These are phyloP conservation scores for Spirogloea muscicola DNA, from an alignment of 139 green algal genomes.

Conservation along the genomic window DNA sequence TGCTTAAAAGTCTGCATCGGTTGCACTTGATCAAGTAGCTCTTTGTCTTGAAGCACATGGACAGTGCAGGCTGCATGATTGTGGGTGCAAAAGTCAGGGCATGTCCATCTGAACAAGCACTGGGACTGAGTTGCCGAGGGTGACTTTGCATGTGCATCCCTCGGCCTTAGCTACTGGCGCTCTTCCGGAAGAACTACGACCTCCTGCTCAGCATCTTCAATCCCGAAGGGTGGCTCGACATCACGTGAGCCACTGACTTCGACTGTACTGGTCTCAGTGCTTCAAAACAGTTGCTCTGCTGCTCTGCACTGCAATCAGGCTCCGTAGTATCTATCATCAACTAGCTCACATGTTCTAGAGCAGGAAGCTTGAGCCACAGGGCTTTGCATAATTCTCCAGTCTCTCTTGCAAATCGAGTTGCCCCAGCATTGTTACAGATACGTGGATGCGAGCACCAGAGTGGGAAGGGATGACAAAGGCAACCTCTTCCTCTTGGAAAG, in stretches of 20 bases:
- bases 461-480: conserved; percentile 72
- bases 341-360: neutral
- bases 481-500: conserved; percentile 65
- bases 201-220: conserved; percentile 85
- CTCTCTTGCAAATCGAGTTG: neutral
- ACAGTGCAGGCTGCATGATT: too few species aligned
- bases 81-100: too few species aligned
- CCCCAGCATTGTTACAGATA: conserved; percentile 3
- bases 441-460: conserved; percentile 59
- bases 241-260: conserved; percentile 64
- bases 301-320: neutral
- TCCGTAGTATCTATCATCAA: conserved; percentile 2
- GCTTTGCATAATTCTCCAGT: neutral
- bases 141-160: too few species aligned
- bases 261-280: too few species aligned
- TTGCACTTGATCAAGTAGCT: too few species aligned
- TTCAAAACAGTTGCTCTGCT: too few species aligned
- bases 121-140: too few species aligned
- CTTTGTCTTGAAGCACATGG: too few species aligned
- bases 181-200: conserved; percentile 74
- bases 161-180: conserved; percentile 18
- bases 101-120: too few species aligned
- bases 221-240: conserved; percentile 78
- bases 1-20: too few species aligned
- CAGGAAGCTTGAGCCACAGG: too few species aligned